Evolutionary conservation across 1,284 basidiomycete species (phyloP), one percentile per base, ranked within the genome.

Genomic region (Leccinum insolens): DNA sequence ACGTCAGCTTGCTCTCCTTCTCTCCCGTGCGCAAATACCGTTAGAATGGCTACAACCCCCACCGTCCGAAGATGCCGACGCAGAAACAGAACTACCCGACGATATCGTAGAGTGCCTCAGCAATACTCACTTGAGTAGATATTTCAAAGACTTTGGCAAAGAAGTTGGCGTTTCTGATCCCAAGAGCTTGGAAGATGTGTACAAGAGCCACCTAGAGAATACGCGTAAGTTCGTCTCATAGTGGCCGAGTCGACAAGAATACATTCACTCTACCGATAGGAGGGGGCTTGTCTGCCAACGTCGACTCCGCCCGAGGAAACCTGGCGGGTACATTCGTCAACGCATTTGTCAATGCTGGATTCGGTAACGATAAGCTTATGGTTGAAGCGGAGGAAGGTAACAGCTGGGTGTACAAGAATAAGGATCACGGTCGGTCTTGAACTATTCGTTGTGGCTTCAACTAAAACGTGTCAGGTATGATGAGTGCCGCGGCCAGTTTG

Each of bases 401-500:
- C 80, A 96, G 95, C 74, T 99, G 96, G 95, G 96, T 99, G 71
- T 99, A 99, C 86, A 99, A 99, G 88, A 99, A 99, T 84, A 99
- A 99, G 82, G 97, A 99, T 67, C 93, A 98, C 70, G 94, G 94
- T 91, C 70, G 39, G 84, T 73, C 3, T n/a, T 25, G 14, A 63
- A 59, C 60, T 64, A 31, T 63, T 61, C 46, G 39, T n/a, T 31
- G 41, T 69, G 57, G 25, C 41, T 5, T 65, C 7, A 68, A 31
- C 65, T 65, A 5, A 78, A 31, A 34, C 22, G 28, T 28, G 17
- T 62, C 55, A 93, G 95, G 95, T 68, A 99, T 98, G 95, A 90
- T 98, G 86, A 96, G 94, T 71, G 98, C 98, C 20, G 89, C 97
- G 22, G 98, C 98, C 3, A 96, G 94, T 69, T 87, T 99, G 65